phyloP scores from a whole-genome alignment of 352 stramenopile species.

The Pythium aquatile region DNA sequence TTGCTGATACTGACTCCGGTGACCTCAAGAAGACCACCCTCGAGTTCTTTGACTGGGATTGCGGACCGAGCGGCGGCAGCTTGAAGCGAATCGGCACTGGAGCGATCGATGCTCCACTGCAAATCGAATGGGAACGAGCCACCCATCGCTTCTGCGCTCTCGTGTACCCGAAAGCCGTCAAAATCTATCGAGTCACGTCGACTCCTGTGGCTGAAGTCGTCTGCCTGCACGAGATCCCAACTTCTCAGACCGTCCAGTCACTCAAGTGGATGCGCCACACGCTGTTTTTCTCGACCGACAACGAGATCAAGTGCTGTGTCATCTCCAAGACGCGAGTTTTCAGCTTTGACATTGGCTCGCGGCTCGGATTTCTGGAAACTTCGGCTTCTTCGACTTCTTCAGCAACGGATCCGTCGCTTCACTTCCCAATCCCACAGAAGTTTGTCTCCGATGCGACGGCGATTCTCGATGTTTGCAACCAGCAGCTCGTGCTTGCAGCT shows the following conservation, averaged over 20 bases:
- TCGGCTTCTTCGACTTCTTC: not conserved
- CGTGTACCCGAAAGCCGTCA: conserved; percentile 45
- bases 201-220: conserved; percentile 29
- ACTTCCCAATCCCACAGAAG: conserved; percentile 49
- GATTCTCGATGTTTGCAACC: conserved; percentile 47
- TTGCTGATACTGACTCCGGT: conserved; percentile 25
- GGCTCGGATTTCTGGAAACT: conserved; percentile 19
- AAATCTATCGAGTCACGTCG: conserved; percentile 44
- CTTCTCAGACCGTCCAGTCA: conserved; percentile 33
- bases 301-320: conserved; percentile 65
- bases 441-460: conserved; percentile 35
- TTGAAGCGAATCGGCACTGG: conserved; percentile 30
- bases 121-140: conserved; percentile 57
- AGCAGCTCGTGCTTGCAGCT: conserved; percentile 52
- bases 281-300: conserved; percentile 58
- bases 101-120: conserved; percentile 50
- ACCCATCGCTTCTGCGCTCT: conserved; percentile 55
- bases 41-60: conserved; percentile 76
- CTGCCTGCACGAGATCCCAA: conserved; percentile 61
- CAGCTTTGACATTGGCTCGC: conserved; percentile 55
- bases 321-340: conserved; percentile 61
- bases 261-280: conserved; percentile 70
- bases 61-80: conserved; percentile 5
- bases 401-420: not conserved
- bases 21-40: conserved; percentile 59